Base-by-base conservation (phyloP, 331 rosid species). In the Telfairia occidentalis region DNA sequence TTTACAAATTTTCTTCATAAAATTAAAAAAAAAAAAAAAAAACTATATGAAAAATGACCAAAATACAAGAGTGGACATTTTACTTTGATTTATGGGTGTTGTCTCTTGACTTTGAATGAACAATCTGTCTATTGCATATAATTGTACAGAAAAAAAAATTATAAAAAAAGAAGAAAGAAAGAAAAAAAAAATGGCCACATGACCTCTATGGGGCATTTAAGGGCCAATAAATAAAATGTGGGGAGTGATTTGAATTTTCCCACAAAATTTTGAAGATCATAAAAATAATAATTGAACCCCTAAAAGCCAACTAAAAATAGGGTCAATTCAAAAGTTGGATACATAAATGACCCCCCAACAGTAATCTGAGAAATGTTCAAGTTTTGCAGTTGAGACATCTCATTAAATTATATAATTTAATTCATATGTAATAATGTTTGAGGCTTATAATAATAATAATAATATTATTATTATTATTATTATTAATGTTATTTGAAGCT, bases 301-400 rank as follows among this genome's bases (percentile, higher is more conserved):
- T 11, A 19, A 65, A 35, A 38, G n/a, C 32, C 50, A 65, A 65
- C 72, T 21, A 38, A 65, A 38, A 38, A 1, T 35, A 9, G 49
- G 72, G 72, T 65, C 49, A 64, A 37, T 64, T 64, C 7, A 9
- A 42, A 64, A 35, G 71, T 64, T 64, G 40, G 71, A 58, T 58
- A 5, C 16, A 28, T 58, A 18, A 58, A 58, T 58, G 65, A 58
- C 65, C 38, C 65, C 28, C 9, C 9, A 26, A 57, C 64, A 57
- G 32, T 21, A 19, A 54, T 23, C 3, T 3, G 61, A 54, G 61
- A 54, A 23, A 54, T 54, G 61, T 15, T 54, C 45, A 53, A 21
- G 2, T 53, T 53, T 53, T 53, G 59, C 5, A 61, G 70, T 61
- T 61, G 70, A 7, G 28, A 18, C 70, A 61, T 34, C 70, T 61